phyloP scores from a whole-genome alignment of 805 yeast genomes.

The Candida coleopterorum region DNA sequence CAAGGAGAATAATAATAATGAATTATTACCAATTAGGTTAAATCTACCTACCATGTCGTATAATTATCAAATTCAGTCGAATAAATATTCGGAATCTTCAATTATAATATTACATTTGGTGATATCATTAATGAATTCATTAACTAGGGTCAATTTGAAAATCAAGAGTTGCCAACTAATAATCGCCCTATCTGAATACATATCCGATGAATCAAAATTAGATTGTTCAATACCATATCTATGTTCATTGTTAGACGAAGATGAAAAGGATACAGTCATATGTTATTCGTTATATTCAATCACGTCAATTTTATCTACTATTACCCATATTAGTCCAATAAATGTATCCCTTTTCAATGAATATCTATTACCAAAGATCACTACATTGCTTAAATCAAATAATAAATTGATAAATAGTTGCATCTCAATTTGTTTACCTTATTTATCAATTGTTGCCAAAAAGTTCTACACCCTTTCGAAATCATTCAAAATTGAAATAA shows the following conservation, averaged over 20 bases:
- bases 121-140: conserved; percentile 56
- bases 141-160: conserved; percentile 55
- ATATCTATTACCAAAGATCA: conserved; percentile 70
- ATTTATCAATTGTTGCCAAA: conserved; percentile 60
- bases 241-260: conserved; percentile 65
- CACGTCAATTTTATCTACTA: conserved; percentile 62
- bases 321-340: conserved; percentile 63
- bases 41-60: conserved; percentile 49
- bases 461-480: conserved; percentile 60
- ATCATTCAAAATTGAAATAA: conserved; percentile 34
- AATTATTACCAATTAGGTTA: conserved; percentile 20
- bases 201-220: conserved; percentile 77
- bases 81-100: conserved; percentile 28
- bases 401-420: conserved; percentile 7
- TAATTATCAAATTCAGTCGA: conserved; percentile 24
- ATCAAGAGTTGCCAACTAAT: conserved; percentile 73
- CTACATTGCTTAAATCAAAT: conserved; percentile 14
- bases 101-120: conserved; percentile 55
- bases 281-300: conserved; percentile 59
- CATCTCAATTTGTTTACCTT: conserved; percentile 71
- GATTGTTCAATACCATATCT: conserved; percentile 84
- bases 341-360: conserved; percentile 78
- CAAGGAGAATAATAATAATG: neutral
- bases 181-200: conserved; percentile 66
- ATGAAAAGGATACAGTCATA: conserved; percentile 48